Evolutionary conservation across 169 alveolate genomes (phyloP).

Genomic region (Sarcocystis neurona): DNA sequence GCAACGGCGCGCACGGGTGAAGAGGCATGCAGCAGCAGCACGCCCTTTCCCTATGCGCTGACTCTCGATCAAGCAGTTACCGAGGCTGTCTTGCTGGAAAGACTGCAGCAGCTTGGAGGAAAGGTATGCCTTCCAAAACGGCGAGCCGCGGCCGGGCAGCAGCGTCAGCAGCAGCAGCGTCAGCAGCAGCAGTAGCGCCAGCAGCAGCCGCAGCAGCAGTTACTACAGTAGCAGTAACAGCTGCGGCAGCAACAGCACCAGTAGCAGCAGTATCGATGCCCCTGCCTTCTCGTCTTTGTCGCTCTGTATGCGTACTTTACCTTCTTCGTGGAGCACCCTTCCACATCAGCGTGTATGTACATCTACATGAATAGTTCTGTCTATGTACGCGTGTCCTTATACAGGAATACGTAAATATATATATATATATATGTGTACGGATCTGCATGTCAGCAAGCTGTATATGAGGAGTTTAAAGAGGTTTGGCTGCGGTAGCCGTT

Average conservation of each 20-base stretch:
- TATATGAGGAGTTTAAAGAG: slow-evolving; percentile 10
- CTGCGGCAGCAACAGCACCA: not conserved
- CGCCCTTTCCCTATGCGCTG: slow-evolving; percentile 53
- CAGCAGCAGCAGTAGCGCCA: not conserved
- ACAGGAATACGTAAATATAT: no score
- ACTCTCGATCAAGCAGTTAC: slow-evolving; percentile 35
- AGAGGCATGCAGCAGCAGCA: slow-evolving; percentile 47
- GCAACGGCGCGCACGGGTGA: not conserved
- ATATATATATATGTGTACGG: no score
- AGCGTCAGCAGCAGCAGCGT: not conserved
- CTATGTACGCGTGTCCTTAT: no score
- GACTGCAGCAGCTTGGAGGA: slow-evolving; percentile 49
- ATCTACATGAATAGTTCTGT: no score
- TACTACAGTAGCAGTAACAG: no score
- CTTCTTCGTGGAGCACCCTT: no score
- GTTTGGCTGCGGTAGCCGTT: not conserved
- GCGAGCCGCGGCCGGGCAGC: not conserved
- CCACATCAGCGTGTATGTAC: no score
- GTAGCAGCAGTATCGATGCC: not conserved
- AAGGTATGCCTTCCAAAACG: not conserved
- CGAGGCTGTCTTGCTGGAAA: slow-evolving; percentile 15
- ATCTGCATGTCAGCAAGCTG: no score
- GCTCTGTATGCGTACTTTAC: not conserved
- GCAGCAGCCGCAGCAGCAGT: not conserved
- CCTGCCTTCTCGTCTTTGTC: not conserved